Percentiles rank a stretch among this genome's conserved stretches.
phyloP scores from a whole-genome alignment of 1,139 yeast species.

The Meyerozyma sp. region DNA sequence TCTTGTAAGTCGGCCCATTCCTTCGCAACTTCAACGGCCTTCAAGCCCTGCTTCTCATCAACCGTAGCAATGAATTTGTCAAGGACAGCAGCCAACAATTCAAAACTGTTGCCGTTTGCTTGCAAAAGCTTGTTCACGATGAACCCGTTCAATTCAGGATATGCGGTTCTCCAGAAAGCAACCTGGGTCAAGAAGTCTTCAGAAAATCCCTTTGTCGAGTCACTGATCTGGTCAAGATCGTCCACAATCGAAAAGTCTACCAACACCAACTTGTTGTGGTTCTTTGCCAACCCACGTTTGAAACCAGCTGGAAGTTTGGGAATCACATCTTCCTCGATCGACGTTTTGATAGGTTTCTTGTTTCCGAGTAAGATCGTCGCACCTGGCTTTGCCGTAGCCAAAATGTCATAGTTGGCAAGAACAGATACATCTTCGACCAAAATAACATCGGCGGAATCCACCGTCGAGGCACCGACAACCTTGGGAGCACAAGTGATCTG shows the following conservation, averaged over 20 bases:
- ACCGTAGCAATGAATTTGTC: conserved; percentile 59
- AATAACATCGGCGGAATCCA: conserved; percentile 58
- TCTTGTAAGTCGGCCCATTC: conserved; percentile 36
- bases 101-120: conserved; percentile 79
- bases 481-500: conserved; percentile 47
- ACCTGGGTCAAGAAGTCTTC: conserved; percentile 61
- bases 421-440: conserved; percentile 57
- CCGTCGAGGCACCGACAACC: conserved; percentile 23
- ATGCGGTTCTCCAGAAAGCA: conserved; percentile 72
- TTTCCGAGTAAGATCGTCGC: conserved; percentile 52
- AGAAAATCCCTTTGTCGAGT: conserved; percentile 74
- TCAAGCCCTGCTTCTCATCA: conserved; percentile 43
- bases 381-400: conserved; percentile 52
- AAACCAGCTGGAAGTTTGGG: conserved; percentile 47
- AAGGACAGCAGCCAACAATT: conserved; percentile 76
- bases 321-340: conserved; percentile 39
- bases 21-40: conserved; percentile 37
- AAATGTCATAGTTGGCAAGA: conserved; percentile 53
- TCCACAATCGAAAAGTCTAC: conserved; percentile 61
- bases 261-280: conserved; percentile 46
- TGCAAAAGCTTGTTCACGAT: conserved; percentile 76
- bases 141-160: conserved; percentile 58
- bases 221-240: conserved; percentile 37
- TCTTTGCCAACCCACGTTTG: conserved; percentile 51
- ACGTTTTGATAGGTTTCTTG: conserved; percentile 34